Base-by-base conservation (phyloP, 1,284 basidiomycete genomes). In the Ganoderma meredithae region DNA sequence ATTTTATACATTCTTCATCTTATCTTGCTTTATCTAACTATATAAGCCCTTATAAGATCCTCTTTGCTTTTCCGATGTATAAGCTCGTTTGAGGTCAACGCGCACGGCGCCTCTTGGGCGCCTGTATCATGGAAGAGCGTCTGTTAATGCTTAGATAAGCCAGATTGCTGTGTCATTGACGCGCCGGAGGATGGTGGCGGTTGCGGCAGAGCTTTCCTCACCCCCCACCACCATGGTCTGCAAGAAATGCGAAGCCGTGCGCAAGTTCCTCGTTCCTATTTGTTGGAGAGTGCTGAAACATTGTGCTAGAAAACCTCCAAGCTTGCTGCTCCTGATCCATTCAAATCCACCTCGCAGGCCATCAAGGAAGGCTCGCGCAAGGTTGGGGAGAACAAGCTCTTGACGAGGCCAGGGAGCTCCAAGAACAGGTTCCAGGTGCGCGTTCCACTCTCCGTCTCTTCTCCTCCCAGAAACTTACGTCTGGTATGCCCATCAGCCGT, bases 311-410 rank as follows among this genome's bases (percentile, higher is more conserved):
- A 93, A 91, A 86, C 92, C 66, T 93, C 91, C 68, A 92, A 91
- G 78, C 83, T 94, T 61, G 92, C 92, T 65, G 92, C 92, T 3
- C 92, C 92, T 64, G 92, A 94, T 80, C 92, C 92, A 40, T 94
- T 93, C 81, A 86, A 85, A 52, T 85, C 91, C 15, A 90, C 90
- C 60, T 90, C 90, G 2, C 80, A 82, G 67, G 87, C 88, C 72
- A 90, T 94, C 80, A 94, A 91, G 81, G 89, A 91, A 27, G 92
- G 93, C 62, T 87, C 88, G 27, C 87, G 94, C 72, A 94, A 88
- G 79, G 86, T 95, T 59, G 78, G 78, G 41, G 93, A 93, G 83
- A 95, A 94, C 83, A 95, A 95, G 82, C 85, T 95, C 36, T 81
- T 94, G 59, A 83, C 83, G 66, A 84, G 89, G 63, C 89, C 77